Conservation (phyloP, 106 monocot genomes). For the Dendrobium huoshanense region DNA sequence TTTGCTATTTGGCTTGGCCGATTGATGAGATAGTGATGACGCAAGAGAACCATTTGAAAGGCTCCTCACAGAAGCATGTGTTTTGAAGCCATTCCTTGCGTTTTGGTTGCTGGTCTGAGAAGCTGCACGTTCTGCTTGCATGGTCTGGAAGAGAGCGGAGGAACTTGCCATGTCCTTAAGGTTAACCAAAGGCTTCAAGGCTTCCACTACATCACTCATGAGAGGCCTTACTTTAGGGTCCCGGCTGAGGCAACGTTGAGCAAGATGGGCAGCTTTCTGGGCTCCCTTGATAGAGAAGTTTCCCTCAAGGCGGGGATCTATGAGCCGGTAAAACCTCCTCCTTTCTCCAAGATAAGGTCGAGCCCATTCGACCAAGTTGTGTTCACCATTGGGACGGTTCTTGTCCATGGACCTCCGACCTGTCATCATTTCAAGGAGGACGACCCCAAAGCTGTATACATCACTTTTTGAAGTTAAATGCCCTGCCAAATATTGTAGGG, state of each 20-base stretch:
- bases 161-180: conserved; percentile 85
- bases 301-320: conserved; percentile 74
- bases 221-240: conserved; percentile 78
- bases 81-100: conserved; percentile 30
- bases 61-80: conserved; percentile 44
- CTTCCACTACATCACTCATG: conserved; percentile 83
- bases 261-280: conserved; percentile 65
- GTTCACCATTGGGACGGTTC: conserved; percentile 82
- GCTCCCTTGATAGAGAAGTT: conserved; percentile 87
- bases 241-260: conserved; percentile 65
- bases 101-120: conserved; percentile 8
- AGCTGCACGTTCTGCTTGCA: conserved; percentile 47
- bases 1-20: conserved; percentile 23
- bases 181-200: conserved; percentile 55
- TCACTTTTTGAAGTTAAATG: conserved; percentile 89
- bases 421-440: conserved; percentile 85
- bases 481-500: conserved; percentile 26
- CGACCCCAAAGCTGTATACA: conserved; percentile 92
- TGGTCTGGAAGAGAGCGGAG: conserved; percentile 57
- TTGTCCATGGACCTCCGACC: conserved; percentile 87
- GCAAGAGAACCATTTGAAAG: conserved; percentile 39
- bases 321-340: conserved; percentile 55
- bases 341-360: conserved; percentile 68
- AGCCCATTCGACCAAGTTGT: conserved; percentile 88
- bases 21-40: conserved; percentile 49